These are phyloP conservation scores for Nemania sp. DNA, from an alignment of 2,329 filamentous ascomycete species.

Conservation along the genomic window DNA sequence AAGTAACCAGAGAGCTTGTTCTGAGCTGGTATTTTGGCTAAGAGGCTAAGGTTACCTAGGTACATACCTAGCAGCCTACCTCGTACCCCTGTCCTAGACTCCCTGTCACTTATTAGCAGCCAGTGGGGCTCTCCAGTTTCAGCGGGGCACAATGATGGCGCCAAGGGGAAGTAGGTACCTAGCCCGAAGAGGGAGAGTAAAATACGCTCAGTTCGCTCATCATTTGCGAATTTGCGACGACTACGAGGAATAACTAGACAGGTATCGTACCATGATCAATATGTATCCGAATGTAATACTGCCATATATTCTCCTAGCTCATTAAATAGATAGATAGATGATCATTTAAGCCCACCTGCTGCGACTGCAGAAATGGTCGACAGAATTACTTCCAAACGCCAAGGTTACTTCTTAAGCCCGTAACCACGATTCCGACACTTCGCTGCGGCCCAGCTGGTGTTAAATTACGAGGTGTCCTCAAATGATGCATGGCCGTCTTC, in stretches of 20 bases:
- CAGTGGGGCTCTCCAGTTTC: conserved; percentile 7
- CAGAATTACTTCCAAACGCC: conserved; percentile 2
- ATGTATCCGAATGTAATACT: no score
- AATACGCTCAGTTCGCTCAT: no score
- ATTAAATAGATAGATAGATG: no score
- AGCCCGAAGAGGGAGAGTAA: no score
- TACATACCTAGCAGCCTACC: background rate
- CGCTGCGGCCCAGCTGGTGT: background rate
- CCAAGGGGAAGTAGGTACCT: no score
- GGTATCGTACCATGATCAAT: no score
- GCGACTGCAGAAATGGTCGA: no score
- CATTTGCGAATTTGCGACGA: no score
- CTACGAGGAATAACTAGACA: no score
- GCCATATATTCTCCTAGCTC: no score
- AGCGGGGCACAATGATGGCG: conserved; percentile 4
- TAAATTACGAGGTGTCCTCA: background rate
- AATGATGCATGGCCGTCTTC: background rate
- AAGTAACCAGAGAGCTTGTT: conserved; percentile 17
- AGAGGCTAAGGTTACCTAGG: background rate
- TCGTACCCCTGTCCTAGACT: background rate
- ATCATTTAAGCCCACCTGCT: no score
- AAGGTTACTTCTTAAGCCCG: background rate
- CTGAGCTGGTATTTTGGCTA: background rate
- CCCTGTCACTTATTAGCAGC: background rate
- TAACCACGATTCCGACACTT: background rate